Evolutionary conservation across 352 stramenopile species (phyloP), one percentile per base, ranked within the genome.

Genomic region (Phytopythium kandeliae): DNA sequence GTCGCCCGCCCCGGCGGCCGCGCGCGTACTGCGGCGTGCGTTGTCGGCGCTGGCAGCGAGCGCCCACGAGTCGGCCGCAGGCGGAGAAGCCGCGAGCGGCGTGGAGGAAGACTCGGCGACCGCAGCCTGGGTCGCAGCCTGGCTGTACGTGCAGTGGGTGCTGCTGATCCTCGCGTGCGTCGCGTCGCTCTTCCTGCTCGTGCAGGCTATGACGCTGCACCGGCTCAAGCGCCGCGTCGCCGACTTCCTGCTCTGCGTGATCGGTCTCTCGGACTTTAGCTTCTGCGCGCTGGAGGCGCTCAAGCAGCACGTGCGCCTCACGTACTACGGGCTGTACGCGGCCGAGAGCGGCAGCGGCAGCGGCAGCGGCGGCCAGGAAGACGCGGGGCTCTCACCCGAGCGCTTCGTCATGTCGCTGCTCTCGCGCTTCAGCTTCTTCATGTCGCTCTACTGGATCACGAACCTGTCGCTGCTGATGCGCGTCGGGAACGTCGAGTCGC

Each of bases 391-490:
- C 48, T 48, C 41, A 15, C 24, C 25, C 17, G 58, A 22, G 33
- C 51, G 28, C 36, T 62, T 72, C 36, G 33, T 70, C 19, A 34
- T 82, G 26, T 69, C 68, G 28, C 52, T 77, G 33, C 50, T 85
- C n/a, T 61, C 65, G 17, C 78, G 78, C 48, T 80, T 77, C 51
- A 60, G 65, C 48, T 83, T 89, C 60, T 86, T 86, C 68, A 86
- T 84, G 71, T 89, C 78, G 37, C 54, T 89, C 30, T 89, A 77
- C 48, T 89, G 78, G 78, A 69, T 86, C 57, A 54, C 71, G 34
- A 86, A 71, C 46, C 65, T 89, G 28, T 89, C 78, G 64, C 55
- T 86, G 62, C 68, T 86, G 55, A 75, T 89, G 68, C 71, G 78
- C 38, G 51, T 84, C 21, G 73, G 74, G 38, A 75, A 67, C 26